A percentile compares a stretch with the other conserved stretches of the same genome.
phyloP scores from a whole-genome alignment of 73 alveolate genomes.

The Tetrahymena malaccensis region DNA sequence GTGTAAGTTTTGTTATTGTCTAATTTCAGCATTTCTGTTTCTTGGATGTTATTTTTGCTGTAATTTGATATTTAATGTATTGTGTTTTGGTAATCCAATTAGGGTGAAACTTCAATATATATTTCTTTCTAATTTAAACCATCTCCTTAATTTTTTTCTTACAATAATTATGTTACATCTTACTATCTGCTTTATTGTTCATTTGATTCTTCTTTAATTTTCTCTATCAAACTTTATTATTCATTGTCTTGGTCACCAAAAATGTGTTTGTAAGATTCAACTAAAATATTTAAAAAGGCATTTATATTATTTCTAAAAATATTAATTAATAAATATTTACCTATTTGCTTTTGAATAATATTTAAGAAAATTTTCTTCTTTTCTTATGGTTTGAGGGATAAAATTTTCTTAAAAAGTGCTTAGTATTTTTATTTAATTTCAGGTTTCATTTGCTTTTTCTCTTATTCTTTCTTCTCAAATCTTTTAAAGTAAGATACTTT shows the following conservation, averaged over 20 bases:
- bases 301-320: too few species aligned
- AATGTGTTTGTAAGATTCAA: neutral
- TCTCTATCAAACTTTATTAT: too few species aligned
- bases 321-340: neutral
- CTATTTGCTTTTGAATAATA: too few species aligned
- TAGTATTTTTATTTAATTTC: neutral
- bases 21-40: neutral
- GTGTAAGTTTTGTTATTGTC: neutral
- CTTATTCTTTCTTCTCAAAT: neutral
- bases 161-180: neutral
- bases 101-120: neutral
- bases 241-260: neutral
- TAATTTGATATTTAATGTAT: too few species aligned
- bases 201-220: too few species aligned
- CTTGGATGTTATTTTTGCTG: neutral
- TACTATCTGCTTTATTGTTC: neutral
- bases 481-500: neutral
- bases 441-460: neutral
- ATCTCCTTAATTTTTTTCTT: too few species aligned
- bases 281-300: neutral
- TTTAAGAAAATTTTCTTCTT: neutral
- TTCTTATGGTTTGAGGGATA: neutral
- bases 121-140: neutral
- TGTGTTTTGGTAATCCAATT: neutral
- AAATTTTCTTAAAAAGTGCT: neutral